phyloP scores from a whole-genome alignment of 2,329 filamentous ascomycete species.

The Didymella arachidicola region DNA sequence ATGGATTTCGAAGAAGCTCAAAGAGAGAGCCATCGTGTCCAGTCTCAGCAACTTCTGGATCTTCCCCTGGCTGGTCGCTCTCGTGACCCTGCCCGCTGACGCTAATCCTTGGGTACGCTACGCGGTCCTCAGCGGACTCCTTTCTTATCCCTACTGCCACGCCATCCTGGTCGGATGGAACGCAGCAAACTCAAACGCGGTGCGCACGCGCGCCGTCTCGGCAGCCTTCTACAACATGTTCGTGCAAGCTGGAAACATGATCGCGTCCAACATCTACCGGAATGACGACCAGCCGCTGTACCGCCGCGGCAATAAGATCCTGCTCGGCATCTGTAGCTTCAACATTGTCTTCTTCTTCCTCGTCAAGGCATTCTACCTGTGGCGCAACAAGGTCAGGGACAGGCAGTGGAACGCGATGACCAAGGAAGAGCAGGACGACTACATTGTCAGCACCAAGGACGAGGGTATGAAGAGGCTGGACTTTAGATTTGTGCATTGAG shows the following conservation, averaged over 20 bases:
- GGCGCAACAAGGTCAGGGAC: conserved; percentile 50
- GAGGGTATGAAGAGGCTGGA: conserved; percentile 42
- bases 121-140: conserved; percentile 57
- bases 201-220: conserved; percentile 51
- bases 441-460: conserved; percentile 39
- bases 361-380: conserved; percentile 53
- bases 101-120: conserved; percentile 61
- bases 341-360: conserved; percentile 47
- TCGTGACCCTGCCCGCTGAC: conserved; percentile 57
- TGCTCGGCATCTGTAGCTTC: conserved; percentile 44
- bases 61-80: conserved; percentile 64
- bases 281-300: conserved; percentile 56
- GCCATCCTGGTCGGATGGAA: conserved; percentile 53
- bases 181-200: conserved; percentile 50
- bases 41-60: conserved; percentile 65
- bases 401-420: conserved; percentile 41
- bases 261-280: conserved; percentile 59
- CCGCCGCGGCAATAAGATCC: conserved; percentile 51
- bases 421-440: conserved; percentile 39
- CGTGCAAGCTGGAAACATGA: conserved; percentile 58
- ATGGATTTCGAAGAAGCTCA: conserved; percentile 56
- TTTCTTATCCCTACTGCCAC: conserved; percentile 63
- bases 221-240: conserved; percentile 55
- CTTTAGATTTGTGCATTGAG: conserved; percentile 42
- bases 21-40: conserved; percentile 57